Evolutionary conservation across 768 basidiomycete species (phyloP), one percentile per base, ranked within the genome.

Genomic region (Cantharellus cinnabarinus): DNA sequence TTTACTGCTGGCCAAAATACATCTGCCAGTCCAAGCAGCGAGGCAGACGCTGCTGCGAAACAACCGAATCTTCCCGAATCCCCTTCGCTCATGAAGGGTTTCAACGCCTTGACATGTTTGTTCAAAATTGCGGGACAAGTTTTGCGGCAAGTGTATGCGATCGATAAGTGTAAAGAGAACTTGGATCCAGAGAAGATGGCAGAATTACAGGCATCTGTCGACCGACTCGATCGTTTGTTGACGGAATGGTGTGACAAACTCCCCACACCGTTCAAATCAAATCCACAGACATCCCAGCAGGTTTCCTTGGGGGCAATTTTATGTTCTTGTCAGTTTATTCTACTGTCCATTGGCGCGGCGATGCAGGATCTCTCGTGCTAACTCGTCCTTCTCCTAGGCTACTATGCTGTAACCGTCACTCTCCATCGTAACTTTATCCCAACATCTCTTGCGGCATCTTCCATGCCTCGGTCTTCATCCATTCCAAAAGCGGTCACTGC

Each of bases 401-500:
- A 89, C 66, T 91, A 91, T 69, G 89, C 86, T 14, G 76, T 90
- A 50, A 72, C 89, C 65, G 88, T 85, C 3, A 88, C 88, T 3
- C 78, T 90, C 54, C 89, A 90, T 66, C 86, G 89, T 54, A 89
- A 89, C 68, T 81, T 89, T 64, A 73, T 90, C 4, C 89, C 88
- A 5, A 66, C 66, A 56, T 57, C 56, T 14, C 14, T 42, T 5
- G 40, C 34, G 63, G 79, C 82, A 65, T 74, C 78, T 5, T 58
- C 53, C 34, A 73, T 81, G 29, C 59, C 65, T 3, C 77, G 78
- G 38, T 78, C 83, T 3, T 80, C 79, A 62, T 89, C 89, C 20
- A 82, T 82, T 2, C 74, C 76, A 34, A 89, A 85, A 67, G 89
- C 88, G 2, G 82, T 89, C 52, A 78, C 82, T 35, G 85, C 85